phyloP scores from a whole-genome alignment of 2,329 filamentous ascomycete species.

The Cytospora piceae region DNA sequence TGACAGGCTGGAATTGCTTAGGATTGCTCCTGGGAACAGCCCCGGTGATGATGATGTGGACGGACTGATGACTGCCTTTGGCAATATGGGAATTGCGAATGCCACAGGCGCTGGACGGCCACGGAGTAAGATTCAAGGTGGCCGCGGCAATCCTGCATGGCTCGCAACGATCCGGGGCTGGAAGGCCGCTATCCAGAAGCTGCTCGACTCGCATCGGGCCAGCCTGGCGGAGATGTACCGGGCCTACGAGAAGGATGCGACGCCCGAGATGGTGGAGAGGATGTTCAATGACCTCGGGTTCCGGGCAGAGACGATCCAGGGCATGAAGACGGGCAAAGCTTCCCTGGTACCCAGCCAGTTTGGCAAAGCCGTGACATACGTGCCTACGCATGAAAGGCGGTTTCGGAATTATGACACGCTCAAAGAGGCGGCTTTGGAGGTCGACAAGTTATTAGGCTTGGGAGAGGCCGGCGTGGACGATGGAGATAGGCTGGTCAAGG shows the following conservation, averaged over 20 bases:
- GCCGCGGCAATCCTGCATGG: slow-evolving; percentile 33
- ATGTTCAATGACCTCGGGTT: slow-evolving; percentile 48
- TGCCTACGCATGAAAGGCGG: slow-evolving; percentile 49
- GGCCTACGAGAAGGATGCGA: slow-evolving; percentile 49
- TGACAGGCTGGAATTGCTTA: slow-evolving; percentile 19
- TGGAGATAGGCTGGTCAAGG: slow-evolving; percentile 44
- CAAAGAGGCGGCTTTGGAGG: slow-evolving; percentile 46
- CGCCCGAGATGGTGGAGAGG: slow-evolving; percentile 46
- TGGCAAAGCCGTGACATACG: slow-evolving; percentile 38
- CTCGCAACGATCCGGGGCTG: slow-evolving; percentile 49
- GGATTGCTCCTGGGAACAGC: slow-evolving; percentile 16
- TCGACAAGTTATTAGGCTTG: slow-evolving; percentile 46
- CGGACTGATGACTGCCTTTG: slow-evolving; percentile 3
- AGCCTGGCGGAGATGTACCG: slow-evolving; percentile 51
- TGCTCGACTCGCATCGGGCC: slow-evolving; percentile 47
- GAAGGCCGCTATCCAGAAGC: slow-evolving; percentile 46
- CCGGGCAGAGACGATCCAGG: slow-evolving; percentile 45
- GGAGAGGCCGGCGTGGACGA: slow-evolving; percentile 46
- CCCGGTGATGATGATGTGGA: slow-evolving; percentile 35
- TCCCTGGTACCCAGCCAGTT: slow-evolving; percentile 2
- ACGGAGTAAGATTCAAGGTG: neutral
- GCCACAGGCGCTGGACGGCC: neutral
- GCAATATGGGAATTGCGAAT: slow-evolving; percentile 4
- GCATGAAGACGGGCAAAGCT: neutral
- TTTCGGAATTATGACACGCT: slow-evolving; percentile 52